A percentile compares a stretch with the other conserved stretches of the same genome.
Evolutionary conservation across 2,329 filamentous ascomycete genomes (phyloP).

Genomic region (Diaporthe aspalathi): DNA sequence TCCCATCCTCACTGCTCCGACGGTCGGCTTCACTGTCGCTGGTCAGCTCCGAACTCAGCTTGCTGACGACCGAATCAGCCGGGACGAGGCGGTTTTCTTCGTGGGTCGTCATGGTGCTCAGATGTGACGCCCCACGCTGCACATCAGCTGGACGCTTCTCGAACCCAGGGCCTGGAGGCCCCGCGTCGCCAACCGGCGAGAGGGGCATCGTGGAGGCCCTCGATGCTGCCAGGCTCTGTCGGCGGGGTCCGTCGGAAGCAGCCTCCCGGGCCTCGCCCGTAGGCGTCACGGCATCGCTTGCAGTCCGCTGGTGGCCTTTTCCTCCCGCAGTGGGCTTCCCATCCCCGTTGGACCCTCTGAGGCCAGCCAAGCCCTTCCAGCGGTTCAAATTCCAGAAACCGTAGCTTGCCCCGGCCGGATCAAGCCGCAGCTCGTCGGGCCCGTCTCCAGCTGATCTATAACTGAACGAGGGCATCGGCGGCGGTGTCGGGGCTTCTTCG

Average conservation of each 20-base stretch:
- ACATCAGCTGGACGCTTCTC: constrained; percentile 33
- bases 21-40: constrained; percentile 50
- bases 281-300: constrained; percentile 28
- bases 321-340: neutral
- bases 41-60: constrained; percentile 67
- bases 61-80: constrained; percentile 61
- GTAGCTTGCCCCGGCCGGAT: constrained; percentile 54
- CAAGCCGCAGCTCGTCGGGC: constrained; percentile 50
- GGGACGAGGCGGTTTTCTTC: constrained; percentile 44
- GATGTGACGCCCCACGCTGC: constrained; percentile 33
- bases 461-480: constrained; percentile 68
- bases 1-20: constrained; percentile 50
- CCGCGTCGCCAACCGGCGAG: constrained; percentile 39
- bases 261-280: constrained; percentile 31
- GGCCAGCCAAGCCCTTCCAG: constrained; percentile 59
- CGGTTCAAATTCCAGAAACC: constrained; percentile 69
- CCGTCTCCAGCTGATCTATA: constrained; percentile 56
- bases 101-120: constrained; percentile 38
- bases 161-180: constrained; percentile 26
- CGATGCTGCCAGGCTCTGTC: constrained; percentile 32
- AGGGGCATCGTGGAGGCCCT: constrained; percentile 30
- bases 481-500: constrained; percentile 48
- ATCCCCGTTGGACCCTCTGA: constrained; percentile 45
- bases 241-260: neutral
- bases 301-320: constrained; percentile 36